Base-by-base conservation (phyloP, 2,329 filamentous ascomycete species). In the Pseudogymnoascus sp. region DNA sequence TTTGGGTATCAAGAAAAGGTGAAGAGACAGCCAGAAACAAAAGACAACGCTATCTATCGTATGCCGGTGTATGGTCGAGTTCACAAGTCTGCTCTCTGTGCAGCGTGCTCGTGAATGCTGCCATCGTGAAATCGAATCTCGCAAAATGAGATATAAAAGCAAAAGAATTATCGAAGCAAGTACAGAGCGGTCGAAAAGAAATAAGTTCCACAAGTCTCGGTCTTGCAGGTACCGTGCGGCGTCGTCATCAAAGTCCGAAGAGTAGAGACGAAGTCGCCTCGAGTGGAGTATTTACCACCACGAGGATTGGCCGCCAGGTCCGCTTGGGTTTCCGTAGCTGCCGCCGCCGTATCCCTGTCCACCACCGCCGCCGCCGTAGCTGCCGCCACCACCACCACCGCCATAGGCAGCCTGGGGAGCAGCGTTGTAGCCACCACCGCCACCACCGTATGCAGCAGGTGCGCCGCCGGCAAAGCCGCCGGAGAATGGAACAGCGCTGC, bases 291-390 rank as follows among this genome's bases (percentile, higher is more conserved):
- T 72, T 71, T 84, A 84, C 82, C 82, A 84, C 82, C 82, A 85
- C 66, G 72, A 84, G 69, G 72, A 77, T 62, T 77, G 79, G 69
- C 80, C 81, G 66, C 79, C 77, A 42, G 71, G 77, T 63, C 78
- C 79, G 65, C 79, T 80, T 68, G 82, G 81, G 74, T 84, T 84
- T 72, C 82, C 81, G 71, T 83, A 83, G 72, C 78, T 72, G 65
- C 78, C 77, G 49, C 80, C 77, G 43, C 78, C 75, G 53, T 74
- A 73, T 63, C 76, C 34, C 7, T 23, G 9, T 46, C 23, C 34
- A 72, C 63, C 72, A 61, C 76, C 75, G 43, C 76, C 76, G 40
- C 78, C 76, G 64, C 75, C 75, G 66, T 75, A 76, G 63, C 72
- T 72, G 63, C 71, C 72, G 63, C 75, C 69, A 59, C 69, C 69